A percentile compares a stretch with the other conserved stretches of the same genome.
Evolutionary conservation across 148 eudicot species (phyloP).

Genomic region (Silene latifolia): DNA sequence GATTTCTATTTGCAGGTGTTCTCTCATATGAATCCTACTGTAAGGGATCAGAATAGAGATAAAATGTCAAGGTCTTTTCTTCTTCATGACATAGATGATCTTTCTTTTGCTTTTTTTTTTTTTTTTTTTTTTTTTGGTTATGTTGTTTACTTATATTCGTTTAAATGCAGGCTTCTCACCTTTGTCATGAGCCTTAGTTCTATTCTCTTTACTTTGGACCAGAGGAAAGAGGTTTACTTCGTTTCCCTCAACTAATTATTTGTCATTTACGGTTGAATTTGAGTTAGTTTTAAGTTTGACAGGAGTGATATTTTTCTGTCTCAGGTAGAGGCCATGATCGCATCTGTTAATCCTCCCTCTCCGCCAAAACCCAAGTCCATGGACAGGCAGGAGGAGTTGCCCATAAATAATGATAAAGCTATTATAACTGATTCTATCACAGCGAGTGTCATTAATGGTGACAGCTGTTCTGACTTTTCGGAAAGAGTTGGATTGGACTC

Average conservation of each 20-base stretch:
- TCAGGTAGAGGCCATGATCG: constrained; percentile 57
- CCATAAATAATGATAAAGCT: constrained; percentile 30
- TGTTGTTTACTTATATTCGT: constrained; percentile 3
- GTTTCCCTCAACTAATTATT: not conserved
- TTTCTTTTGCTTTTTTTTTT: constrained; percentile 1
- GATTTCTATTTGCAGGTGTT: constrained; percentile 52
- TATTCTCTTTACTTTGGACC: constrained; percentile 53
- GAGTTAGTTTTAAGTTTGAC: constrained; percentile 9
- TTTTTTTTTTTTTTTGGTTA: too few species aligned
- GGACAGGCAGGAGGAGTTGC: constrained; percentile 38
- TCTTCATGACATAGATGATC: constrained; percentile 5
- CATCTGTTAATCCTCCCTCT: constrained; percentile 30
- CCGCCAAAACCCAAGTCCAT: constrained; percentile 27
- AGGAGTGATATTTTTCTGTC: constrained; percentile 7
- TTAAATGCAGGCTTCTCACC: constrained; percentile 54
- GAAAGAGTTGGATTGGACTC: constrained; percentile 30
- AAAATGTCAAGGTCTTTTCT: constrained; percentile 53
- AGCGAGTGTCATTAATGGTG: constrained; percentile 31
- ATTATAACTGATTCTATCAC: constrained; percentile 47
- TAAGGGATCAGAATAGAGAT: constrained; percentile 52
- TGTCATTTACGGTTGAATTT: not conserved
- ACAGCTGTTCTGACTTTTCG: constrained; percentile 22
- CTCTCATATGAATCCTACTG: constrained; percentile 45
- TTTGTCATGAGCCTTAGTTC: constrained; percentile 45
- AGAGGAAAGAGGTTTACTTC: constrained; percentile 65